These are phyloP conservation scores for Medicago lupulina DNA, from an alignment of 306 rosid genomes.

Conservation along the genomic window DNA sequence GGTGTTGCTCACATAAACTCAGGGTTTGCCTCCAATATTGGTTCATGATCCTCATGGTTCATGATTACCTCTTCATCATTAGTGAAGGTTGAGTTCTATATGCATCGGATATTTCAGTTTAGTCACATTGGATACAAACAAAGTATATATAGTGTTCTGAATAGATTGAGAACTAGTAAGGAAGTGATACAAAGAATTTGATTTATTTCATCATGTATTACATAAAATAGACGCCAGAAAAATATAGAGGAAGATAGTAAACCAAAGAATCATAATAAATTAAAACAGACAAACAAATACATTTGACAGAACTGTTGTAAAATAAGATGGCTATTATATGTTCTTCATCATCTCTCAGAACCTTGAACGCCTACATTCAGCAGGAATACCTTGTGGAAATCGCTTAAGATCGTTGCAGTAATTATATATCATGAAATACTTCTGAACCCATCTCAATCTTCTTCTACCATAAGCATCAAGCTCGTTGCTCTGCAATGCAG, in stretches of 20 bases:
- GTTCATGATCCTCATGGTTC: too few species aligned
- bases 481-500: constrained; percentile 54
- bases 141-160: background rate
- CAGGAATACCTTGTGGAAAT: constrained; percentile 73
- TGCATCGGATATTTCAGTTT: too few species aligned
- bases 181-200: constrained; percentile 32
- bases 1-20: too few species aligned
- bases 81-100: too few species aligned
- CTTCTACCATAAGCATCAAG: constrained; percentile 75
- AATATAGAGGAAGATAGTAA: background rate
- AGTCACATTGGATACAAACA: background rate
- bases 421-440: constrained; percentile 85
- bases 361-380: constrained; percentile 61
- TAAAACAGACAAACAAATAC: background rate
- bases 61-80: too few species aligned
- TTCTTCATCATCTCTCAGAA: too few species aligned
- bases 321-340: too few species aligned
- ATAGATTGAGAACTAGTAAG: background rate
- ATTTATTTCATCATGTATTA: constrained; percentile 35
- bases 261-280: background rate
- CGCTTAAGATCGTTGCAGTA: constrained; percentile 79
- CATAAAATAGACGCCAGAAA: background rate
- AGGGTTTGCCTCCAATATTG: too few species aligned
- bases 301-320: too few species aligned
- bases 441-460: constrained; percentile 87